Percentiles rank a stretch among this genome's conserved stretches.
phyloP scores from a whole-genome alignment of 345 rosid genomes.

The Noccaea caerulescens region DNA sequence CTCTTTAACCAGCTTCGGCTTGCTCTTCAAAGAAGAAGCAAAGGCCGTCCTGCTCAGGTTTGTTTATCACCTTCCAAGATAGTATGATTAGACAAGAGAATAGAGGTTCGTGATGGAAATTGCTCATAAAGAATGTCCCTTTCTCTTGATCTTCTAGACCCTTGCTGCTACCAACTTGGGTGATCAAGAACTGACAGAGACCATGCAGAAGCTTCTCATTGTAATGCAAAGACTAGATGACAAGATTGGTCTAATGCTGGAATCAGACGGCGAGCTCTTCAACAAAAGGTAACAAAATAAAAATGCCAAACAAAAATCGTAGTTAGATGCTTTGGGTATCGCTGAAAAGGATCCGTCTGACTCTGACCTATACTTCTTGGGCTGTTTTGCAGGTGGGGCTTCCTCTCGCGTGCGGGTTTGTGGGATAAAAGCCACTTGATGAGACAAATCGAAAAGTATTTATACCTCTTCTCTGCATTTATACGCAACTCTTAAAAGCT shows the following conservation, averaged over 20 bases:
- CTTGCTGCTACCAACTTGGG: conserved; percentile 88
- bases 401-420: conserved; percentile 87
- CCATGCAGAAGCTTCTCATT: conserved; percentile 87
- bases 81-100: neutral
- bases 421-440: conserved; percentile 99
- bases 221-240: conserved; percentile 95
- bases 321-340: neutral
- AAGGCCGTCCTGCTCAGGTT: conserved; percentile 93
- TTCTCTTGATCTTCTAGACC: conserved; percentile 56
- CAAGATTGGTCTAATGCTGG: conserved; percentile 86
- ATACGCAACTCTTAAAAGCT: conserved; percentile 4
- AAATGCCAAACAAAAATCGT: neutral
- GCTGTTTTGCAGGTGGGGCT: conserved; percentile 75
- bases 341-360: neutral
- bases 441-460: conserved; percentile 92
- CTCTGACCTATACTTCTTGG: neutral
- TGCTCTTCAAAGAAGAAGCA: conserved; percentile 75
- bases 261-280: conserved; percentile 88
- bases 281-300: conserved; percentile 61
- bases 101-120: conserved; percentile 1
- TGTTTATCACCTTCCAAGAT: conserved; percentile 41
- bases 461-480: conserved; percentile 16
- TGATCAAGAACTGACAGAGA: conserved; percentile 82
- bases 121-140: conserved; percentile 10
- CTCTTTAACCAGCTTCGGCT: conserved; percentile 94